Evolutionary conservation across 2,329 filamentous ascomycete species (phyloP).

Genomic region (Sarocladium kiliense): DNA sequence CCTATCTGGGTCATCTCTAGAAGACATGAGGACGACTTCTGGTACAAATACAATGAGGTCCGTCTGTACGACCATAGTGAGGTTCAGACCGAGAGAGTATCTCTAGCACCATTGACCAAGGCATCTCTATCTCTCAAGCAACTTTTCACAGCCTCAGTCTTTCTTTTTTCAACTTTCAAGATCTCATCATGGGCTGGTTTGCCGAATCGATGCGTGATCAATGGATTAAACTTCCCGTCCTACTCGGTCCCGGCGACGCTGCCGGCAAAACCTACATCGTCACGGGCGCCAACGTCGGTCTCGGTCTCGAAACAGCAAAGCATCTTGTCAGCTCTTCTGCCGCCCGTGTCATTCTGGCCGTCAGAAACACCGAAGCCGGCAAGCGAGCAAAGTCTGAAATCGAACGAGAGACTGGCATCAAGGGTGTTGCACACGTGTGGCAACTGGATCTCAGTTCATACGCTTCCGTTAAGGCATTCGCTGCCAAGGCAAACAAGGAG

Average conservation of each 20-base stretch:
- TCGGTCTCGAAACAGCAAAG: conserved; percentile 28
- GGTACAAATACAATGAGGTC: no score
- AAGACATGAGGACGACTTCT: no score
- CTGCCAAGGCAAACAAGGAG: conserved; percentile 15
- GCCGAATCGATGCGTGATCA: no score
- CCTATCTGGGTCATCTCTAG: no score
- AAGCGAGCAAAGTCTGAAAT: background rate
- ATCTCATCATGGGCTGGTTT: no score
- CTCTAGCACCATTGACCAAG: no score
- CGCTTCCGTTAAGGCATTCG: conserved; percentile 31
- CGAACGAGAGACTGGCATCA: background rate
- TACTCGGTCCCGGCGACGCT: background rate
- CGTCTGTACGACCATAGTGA: no score
- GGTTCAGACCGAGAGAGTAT: no score
- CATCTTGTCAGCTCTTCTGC: conserved; percentile 22
- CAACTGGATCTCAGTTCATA: conserved; percentile 36
- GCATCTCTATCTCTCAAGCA: no score
- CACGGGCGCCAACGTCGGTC: conserved; percentile 28
- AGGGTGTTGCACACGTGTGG: conserved; percentile 35
- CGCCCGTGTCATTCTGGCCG: conserved; percentile 26
- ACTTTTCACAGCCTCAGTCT: no score
- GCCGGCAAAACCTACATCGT: conserved; percentile 26
- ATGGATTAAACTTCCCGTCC: conserved; percentile 4
- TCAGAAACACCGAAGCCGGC: conserved; percentile 15
- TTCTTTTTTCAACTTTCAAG: no score